Percentiles rank a stretch among this genome's conserved stretches.
phyloP scores from a whole-genome alignment of 2,329 filamentous ascomycete genomes.

The Arthroderma sp. region DNA sequence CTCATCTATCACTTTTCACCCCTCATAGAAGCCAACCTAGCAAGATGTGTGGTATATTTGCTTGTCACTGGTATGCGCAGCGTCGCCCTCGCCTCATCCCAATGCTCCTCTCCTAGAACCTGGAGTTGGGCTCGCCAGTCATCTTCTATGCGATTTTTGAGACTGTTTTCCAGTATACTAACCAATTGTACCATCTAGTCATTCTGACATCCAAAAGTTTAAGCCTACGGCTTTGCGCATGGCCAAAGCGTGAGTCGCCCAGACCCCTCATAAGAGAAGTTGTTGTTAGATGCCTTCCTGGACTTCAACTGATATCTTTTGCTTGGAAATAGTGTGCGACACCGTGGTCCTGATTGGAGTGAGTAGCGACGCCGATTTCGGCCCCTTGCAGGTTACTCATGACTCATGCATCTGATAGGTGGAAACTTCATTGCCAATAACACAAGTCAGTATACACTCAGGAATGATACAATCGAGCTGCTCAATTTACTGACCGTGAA shows the following conservation, averaged over 20 bases:
- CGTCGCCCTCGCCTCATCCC: slow-evolving; percentile 7
- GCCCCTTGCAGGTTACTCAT: neutral
- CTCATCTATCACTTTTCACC: too few species aligned
- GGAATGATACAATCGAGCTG: slow-evolving; percentile 1
- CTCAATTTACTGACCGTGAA: slow-evolving; percentile 15
- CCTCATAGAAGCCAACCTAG: slow-evolving; percentile 9
- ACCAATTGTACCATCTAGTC: slow-evolving; percentile 31
- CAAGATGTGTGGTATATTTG: slow-evolving; percentile 94
- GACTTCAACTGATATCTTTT: slow-evolving; percentile 1
- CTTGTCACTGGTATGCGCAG: slow-evolving; percentile 67
- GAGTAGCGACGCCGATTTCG: slow-evolving; percentile 32
- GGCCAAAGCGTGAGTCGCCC: slow-evolving; percentile 67
- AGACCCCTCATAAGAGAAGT: neutral
- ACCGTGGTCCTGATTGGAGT: slow-evolving; percentile 98
- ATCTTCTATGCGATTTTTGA: too few species aligned
- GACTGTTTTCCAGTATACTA: neutral
- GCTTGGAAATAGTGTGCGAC: slow-evolving; percentile 58
- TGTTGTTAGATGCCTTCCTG: neutral
- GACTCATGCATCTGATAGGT: slow-evolving; percentile 40
- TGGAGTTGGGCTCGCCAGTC: too few species aligned
- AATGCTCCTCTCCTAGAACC: neutral
- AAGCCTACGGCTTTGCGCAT: slow-evolving; percentile 89
- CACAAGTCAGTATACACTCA: slow-evolving; percentile 55
- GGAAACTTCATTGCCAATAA: slow-evolving; percentile 81
- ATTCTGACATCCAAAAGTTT: slow-evolving; percentile 91